Evolutionary conservation across 306 rosid species (phyloP).

Genomic region (Crataegus laevigata): DNA sequence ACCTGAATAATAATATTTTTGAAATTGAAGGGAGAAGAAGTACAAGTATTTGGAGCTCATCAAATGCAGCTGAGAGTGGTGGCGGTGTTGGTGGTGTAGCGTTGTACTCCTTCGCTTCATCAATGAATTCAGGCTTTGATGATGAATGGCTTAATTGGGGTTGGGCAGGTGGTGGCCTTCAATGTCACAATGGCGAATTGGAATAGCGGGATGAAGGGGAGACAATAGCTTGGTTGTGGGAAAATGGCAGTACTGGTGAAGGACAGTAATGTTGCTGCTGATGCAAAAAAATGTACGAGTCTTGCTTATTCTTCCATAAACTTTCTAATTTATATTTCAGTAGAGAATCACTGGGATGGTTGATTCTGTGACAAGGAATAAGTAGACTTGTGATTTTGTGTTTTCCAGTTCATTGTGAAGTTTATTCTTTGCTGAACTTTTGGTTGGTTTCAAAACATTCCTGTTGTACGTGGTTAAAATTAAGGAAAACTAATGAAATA

Average conservation of each 20-base stretch:
- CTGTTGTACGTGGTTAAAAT: too few species aligned
- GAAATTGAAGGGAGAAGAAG: constrained; percentile 9
- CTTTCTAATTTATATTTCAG: not conserved
- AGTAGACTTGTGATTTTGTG: too few species aligned
- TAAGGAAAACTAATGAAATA: too few species aligned
- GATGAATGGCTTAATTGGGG: constrained; percentile 45
- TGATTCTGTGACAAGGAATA: not conserved
- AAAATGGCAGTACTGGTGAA: constrained; percentile 16
- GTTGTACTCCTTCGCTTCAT: constrained; percentile 26
- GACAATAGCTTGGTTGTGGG: constrained; percentile 38
- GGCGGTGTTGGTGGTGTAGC: constrained; percentile 17
- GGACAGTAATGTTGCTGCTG: not conserved
- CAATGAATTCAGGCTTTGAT: constrained; percentile 33
- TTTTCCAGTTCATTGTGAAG: too few species aligned
- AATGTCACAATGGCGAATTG: constrained; percentile 14
- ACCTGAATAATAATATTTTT: constrained; percentile 20
- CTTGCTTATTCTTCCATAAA: not conserved
- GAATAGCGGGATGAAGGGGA: constrained; percentile 30
- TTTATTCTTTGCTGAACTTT: too few species aligned
- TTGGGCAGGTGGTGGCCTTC: constrained; percentile 30
- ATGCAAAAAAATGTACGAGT: not conserved
- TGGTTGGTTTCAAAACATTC: too few species aligned
- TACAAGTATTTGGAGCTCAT: constrained; percentile 29
- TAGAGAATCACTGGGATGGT: not conserved
- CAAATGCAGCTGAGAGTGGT: constrained; percentile 21